A percentile compares a stretch with the other conserved stretches of the same genome.
Evolutionary conservation across 2,329 filamentous ascomycete genomes (phyloP).

Genomic region (Orbilia quercus): DNA sequence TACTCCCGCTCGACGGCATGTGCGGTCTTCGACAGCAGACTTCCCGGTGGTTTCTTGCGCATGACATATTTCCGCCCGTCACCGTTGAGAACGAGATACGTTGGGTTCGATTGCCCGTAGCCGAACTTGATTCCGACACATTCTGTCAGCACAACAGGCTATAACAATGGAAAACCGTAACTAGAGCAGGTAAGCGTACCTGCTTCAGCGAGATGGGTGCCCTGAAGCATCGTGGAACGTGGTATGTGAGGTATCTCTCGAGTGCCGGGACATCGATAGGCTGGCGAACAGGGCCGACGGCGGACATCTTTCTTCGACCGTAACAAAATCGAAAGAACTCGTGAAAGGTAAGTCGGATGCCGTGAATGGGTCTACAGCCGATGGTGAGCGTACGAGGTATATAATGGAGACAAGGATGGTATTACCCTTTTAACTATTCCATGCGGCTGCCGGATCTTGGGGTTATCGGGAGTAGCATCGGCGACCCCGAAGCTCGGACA

Average conservation of each 20-base stretch:
- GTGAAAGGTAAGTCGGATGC: neutral
- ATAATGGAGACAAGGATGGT: constrained; percentile 1
- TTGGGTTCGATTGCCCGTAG: constrained; percentile 97
- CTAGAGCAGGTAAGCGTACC: constrained; percentile 66
- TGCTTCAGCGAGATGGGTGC: constrained; percentile 88
- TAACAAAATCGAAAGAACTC: neutral
- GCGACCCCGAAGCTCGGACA: constrained; percentile 35
- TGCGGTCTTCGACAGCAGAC: constrained; percentile 89
- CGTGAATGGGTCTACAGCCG: neutral
- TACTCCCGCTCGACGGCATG: constrained; percentile 98
- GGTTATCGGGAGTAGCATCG: neutral
- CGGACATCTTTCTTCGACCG: constrained; percentile 67
- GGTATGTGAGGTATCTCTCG: constrained; percentile 78
- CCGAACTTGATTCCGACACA: constrained; percentile 75
- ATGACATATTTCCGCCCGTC: constrained; percentile 80
- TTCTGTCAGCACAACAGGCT: constrained; percentile 4
- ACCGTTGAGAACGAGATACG: constrained; percentile 85
- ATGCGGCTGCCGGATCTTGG: neutral
- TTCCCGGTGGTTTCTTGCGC: constrained; percentile 97
- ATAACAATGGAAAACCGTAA: neutral
- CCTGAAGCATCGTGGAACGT: constrained; percentile 82
- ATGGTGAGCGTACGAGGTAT: neutral
- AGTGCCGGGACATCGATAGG: constrained; percentile 85
- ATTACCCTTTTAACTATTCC: constrained; percentile 16
- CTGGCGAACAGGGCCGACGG: constrained; percentile 84